phyloP scores from a whole-genome alignment of 108 stramenopile genomes.

The Ochromonas danica region DNA sequence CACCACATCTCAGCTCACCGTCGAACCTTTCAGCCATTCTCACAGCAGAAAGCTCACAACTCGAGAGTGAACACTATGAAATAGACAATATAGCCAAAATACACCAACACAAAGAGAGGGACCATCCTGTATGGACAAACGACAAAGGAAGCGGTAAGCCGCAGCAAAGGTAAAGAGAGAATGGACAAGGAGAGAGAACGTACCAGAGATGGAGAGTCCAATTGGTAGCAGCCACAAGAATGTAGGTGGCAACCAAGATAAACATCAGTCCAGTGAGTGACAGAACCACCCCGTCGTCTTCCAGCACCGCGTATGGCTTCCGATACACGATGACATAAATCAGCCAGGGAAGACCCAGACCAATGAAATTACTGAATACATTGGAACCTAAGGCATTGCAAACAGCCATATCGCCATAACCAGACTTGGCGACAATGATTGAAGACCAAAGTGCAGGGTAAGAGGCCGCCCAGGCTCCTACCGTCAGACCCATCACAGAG shows the following conservation, averaged over 20 bases:
- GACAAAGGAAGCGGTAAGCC: background rate
- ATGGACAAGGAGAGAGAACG: background rate
- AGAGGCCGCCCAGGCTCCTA: conserved; percentile 33
- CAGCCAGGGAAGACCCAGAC: conserved; percentile 46
- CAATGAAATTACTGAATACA: conserved; percentile 39
- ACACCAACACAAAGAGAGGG: background rate
- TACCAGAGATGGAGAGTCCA: background rate
- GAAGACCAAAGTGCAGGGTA: conserved; percentile 27
- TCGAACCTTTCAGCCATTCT: too few species aligned
- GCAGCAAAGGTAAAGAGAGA: background rate
- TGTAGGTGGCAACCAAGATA: background rate
- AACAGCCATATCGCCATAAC: conserved; percentile 45
- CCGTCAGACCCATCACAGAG: conserved; percentile 33
- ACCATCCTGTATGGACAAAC: background rate
- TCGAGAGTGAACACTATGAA: background rate
- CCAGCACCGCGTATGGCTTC: background rate
- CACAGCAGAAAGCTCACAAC: too few species aligned
- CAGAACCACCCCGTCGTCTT: conserved; percentile 20
- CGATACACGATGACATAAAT: conserved; percentile 28
- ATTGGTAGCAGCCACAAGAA: background rate
- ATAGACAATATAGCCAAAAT: background rate
- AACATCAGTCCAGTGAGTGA: conserved; percentile 13
- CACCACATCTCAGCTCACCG: too few species aligned
- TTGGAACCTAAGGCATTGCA: conserved; percentile 47
- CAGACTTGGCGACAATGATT: conserved; percentile 34